Percentiles rank a stretch among this genome's conserved stretches.
These are phyloP conservation scores for Morella rubra DNA, from an alignment of 306 rosid genomes.

Conservation along the genomic window DNA sequence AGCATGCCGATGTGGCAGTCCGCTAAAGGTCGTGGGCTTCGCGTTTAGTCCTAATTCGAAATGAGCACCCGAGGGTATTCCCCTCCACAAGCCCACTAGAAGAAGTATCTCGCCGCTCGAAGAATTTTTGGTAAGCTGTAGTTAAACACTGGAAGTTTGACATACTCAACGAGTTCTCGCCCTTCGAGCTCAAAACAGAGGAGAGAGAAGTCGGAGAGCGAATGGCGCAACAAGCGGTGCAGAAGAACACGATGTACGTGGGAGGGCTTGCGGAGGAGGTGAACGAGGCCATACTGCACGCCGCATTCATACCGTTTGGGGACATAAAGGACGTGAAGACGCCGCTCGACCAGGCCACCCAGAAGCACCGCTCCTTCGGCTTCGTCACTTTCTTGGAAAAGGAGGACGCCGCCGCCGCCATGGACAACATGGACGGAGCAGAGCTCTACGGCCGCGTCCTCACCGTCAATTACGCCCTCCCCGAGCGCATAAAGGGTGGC, in stretches of 20 bases:
- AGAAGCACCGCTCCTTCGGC: conserved; percentile 96
- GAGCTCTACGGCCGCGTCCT: conserved; percentile 97
- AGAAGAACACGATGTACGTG: conserved; percentile 87
- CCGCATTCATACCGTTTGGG: conserved; percentile 88
- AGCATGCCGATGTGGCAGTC: too few species aligned
- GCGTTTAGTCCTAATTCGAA: too few species aligned
- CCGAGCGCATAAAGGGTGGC: conserved; percentile 90
- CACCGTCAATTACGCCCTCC: conserved; percentile 92
- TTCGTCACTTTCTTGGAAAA: conserved; percentile 91
- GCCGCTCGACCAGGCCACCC: conserved; percentile 91
- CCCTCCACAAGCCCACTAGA: too few species aligned
- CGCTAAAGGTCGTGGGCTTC: too few species aligned
- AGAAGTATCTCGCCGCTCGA: too few species aligned
- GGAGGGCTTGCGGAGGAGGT: conserved; percentile 96
- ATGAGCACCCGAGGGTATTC: too few species aligned
- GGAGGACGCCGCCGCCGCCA: conserved; percentile 89
- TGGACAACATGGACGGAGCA: conserved; percentile 98
- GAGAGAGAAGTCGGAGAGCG: not conserved
- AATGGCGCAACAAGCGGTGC: conserved; percentile 88
- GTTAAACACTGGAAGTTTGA: too few species aligned
- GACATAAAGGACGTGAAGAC: conserved; percentile 95
- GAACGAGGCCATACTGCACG: conserved; percentile 78
- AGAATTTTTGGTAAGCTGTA: too few species aligned
- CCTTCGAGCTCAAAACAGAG: not conserved
- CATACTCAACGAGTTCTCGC: too few species aligned